Base-by-base conservation (phyloP, 176 grass and related monocot species). In the Carex kokanica region DNA sequence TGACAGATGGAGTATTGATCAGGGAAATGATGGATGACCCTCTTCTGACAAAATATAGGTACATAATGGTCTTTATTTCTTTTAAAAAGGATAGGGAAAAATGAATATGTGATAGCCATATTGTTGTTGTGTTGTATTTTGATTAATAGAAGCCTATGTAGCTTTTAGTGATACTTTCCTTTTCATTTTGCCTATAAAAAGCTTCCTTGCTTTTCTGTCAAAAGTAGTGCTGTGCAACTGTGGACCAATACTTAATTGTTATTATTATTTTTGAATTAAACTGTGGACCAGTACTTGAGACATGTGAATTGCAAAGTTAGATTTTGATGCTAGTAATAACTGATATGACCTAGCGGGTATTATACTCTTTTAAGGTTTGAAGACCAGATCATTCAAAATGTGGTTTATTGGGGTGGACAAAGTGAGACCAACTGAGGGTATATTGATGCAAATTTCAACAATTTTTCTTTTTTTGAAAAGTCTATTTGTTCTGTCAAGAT, bases 1-100 rank as follows among this genome's bases (percentile, higher is more conserved):
- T 98, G 69, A 98, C 95, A 32, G 92, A 98, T 87, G 95, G 92
- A 15, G 91, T 98, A 78, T 83, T 95, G 84, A 90, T 98, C 72
- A 98, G 95, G 92, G 95, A 98, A 91, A 98, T 95, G 95, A 98
- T 98, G 95, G 92, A 98, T 60, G 95, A 95, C 85, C 95, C 92
- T 84, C 92, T 93, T 91, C 57, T 98, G 36, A 93, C 86, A 64
- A 94, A 95, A 86, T 98, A 98, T 87, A 93, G 95, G 92, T 98
- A 88, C 23, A 20, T 10, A 53, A 16, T 24, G 18, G 51, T 18
- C 16, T 83, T 60, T 13, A 8, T 79, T 54, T 81, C 59, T 64
- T 63, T 38, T 45, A n/a, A 64, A 59, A 32, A 49, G 13, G 43
- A 74, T 17, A 4, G 11, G 11, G 3, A 15, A 24, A 74, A 14